Conservation (phyloP, 768 basidiomycete species). For the Gautieria morchelliformis region DNA sequence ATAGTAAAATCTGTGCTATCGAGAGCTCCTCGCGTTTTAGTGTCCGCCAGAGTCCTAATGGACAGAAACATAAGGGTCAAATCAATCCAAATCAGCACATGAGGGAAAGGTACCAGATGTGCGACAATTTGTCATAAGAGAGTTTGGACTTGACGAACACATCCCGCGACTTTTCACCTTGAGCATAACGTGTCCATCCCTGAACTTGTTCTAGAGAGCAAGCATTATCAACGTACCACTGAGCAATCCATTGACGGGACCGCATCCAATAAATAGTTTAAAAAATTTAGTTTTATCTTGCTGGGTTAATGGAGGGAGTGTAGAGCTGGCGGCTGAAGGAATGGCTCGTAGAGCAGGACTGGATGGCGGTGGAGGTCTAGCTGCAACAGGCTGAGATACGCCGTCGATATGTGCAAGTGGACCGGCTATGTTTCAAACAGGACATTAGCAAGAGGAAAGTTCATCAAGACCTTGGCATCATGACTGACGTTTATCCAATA, state of each 20-base stretch:
- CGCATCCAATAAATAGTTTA: constrained; percentile 62
- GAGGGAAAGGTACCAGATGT: constrained; percentile 64
- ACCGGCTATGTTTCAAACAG: constrained; percentile 46
- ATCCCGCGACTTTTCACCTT: constrained; percentile 81
- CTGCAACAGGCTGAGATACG: constrained; percentile 35
- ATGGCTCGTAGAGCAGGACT: constrained; percentile 56
- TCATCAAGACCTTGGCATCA: neutral
- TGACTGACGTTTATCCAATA: constrained; percentile 62
- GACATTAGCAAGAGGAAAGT: constrained; percentile 7
- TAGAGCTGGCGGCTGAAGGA: constrained; percentile 28
- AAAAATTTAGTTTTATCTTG: constrained; percentile 83
- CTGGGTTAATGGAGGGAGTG: constrained; percentile 57
- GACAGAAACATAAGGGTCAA: neutral
- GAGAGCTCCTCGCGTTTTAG: constrained; percentile 80
- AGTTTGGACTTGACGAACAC: constrained; percentile 90
- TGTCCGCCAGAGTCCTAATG: constrained; percentile 86
- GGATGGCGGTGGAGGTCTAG: constrained; percentile 37
- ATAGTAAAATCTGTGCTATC: constrained; percentile 90
- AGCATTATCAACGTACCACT: constrained; percentile 41
- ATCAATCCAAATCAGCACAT: neutral
- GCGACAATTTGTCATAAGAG: constrained; percentile 74
- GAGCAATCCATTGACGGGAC: constrained; percentile 68
- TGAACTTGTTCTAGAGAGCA: neutral
- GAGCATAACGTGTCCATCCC: neutral
- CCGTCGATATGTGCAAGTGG: constrained; percentile 78